Percentiles rank a stretch among this genome's conserved stretches.
phyloP scores from a whole-genome alignment of 2,329 filamentous ascomycete genomes.

The Raffaelea arxii region DNA sequence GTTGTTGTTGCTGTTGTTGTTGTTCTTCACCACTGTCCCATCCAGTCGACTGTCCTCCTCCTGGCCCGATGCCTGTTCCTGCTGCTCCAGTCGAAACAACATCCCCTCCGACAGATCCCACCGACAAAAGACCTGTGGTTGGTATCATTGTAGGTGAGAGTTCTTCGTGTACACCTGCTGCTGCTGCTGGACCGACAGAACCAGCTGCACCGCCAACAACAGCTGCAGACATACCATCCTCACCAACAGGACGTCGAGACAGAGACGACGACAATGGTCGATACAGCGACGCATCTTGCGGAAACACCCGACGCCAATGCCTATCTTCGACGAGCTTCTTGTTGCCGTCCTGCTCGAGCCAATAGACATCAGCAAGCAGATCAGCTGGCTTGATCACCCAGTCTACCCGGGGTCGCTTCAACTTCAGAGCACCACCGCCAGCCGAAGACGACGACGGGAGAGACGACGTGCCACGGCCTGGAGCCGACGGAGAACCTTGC shows the following conservation, averaged over 20 bases:
- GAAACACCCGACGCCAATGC: constrained; percentile 64
- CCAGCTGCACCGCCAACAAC: constrained; percentile 2
- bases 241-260: constrained; percentile 5
- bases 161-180: too few species aligned
- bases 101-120: too few species aligned
- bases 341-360: constrained; percentile 76
- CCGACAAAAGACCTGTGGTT: too few species aligned
- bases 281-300: constrained; percentile 23
- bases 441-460: constrained; percentile 23
- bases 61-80: too few species aligned
- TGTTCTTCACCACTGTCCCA: background rate
- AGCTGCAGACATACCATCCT: background rate
- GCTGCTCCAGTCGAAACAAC: too few species aligned
- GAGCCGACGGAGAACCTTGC: constrained; percentile 32
- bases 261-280: constrained; percentile 18
- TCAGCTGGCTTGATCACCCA: constrained; percentile 81
- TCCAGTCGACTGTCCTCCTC: too few species aligned
- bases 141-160: too few species aligned
- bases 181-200: background rate
- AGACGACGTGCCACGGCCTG: constrained; percentile 23
- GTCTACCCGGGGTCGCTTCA: constrained; percentile 66
- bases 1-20: background rate
- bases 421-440: constrained; percentile 34
- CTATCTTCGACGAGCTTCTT: constrained; percentile 74
- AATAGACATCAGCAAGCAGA: constrained; percentile 80